phyloP scores from a whole-genome alignment of 225 moss, liverwort and hornwort species.

The Sphagnum contortum region DNA sequence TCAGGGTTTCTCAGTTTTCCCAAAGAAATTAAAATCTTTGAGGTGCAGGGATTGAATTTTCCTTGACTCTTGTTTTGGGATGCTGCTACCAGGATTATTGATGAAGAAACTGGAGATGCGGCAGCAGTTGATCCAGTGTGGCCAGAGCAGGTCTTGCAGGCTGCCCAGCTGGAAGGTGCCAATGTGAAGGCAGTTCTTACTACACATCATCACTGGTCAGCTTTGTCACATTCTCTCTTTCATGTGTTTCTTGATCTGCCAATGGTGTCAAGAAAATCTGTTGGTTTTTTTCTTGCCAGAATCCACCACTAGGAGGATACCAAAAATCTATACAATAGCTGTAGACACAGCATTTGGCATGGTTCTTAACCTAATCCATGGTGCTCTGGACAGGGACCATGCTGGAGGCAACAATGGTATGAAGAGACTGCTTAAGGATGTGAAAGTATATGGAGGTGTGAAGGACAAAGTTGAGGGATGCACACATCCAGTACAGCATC shows the following conservation, averaged over 20 bases:
- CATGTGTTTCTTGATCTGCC: no score
- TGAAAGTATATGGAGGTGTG: conserved; percentile 36
- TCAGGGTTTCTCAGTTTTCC: no score
- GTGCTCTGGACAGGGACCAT: conserved; percentile 26
- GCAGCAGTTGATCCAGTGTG: conserved; percentile 35
- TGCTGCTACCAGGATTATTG: conserved; percentile 21
- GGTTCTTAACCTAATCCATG: no score
- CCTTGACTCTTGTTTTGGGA: neutral
- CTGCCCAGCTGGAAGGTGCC: neutral
- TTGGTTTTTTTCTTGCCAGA: no score
- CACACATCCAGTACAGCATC: conserved; percentile 38
- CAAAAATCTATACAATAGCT: no score
- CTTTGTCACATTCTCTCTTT: no score
- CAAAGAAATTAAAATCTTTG: no score
- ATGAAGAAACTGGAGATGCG: conserved; percentile 41
- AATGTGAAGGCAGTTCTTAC: conserved; percentile 11
- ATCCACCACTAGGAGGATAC: no score
- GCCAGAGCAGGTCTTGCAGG: conserved; percentile 42
- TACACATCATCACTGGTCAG: conserved; percentile 52
- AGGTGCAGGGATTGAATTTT: neutral
- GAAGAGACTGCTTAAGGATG: conserved; percentile 44
- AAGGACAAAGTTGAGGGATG: conserved; percentile 58
- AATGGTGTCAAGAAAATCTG: no score
- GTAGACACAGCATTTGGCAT: no score
- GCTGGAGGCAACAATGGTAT: conserved; percentile 46